Percentiles rank a stretch among this genome's conserved stretches.
Conservation (phyloP, 345 rosid species). For the Lepidium didymum region DNA sequence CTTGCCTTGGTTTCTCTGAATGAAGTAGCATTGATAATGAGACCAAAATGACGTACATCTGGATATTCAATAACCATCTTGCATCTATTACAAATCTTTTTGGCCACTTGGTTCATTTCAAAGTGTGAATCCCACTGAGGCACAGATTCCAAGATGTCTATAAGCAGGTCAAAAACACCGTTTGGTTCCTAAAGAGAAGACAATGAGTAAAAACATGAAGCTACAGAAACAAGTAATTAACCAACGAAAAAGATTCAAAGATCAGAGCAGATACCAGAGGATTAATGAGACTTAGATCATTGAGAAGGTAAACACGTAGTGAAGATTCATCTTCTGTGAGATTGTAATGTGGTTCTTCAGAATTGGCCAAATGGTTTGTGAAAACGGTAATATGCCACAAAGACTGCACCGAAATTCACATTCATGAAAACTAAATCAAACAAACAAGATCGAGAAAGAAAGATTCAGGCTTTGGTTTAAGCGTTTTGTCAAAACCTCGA, state of each 20-base stretch:
- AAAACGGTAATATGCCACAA: not conserved
- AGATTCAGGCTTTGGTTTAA: not conserved
- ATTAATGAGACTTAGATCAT: not conserved
- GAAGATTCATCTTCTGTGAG: not conserved
- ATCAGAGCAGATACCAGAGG: slow-evolving; percentile 2
- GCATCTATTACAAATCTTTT: not conserved
- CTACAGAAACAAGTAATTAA: not conserved
- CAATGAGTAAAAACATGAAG: not conserved
- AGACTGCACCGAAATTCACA: not conserved
- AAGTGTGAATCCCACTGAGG: not conserved
- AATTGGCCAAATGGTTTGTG: not conserved
- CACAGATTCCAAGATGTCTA: not conserved
- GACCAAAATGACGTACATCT: not conserved
- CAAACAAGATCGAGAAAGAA: not conserved
- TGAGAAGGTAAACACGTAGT: not conserved
- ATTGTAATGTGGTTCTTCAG: not conserved
- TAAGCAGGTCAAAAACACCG: not conserved
- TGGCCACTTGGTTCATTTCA: not conserved
- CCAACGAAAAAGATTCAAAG: not conserved
- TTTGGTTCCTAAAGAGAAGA: not conserved
- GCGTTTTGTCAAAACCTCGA: not conserved
- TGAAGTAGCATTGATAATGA: not conserved
- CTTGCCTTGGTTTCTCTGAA: slow-evolving; percentile 17
- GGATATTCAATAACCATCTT: not conserved
- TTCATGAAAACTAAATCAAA: not conserved